These are phyloP conservation scores for Dothidotthia symphoricarpi DNA, from an alignment of 2,329 filamentous ascomycete genomes.

Conservation along the genomic window DNA sequence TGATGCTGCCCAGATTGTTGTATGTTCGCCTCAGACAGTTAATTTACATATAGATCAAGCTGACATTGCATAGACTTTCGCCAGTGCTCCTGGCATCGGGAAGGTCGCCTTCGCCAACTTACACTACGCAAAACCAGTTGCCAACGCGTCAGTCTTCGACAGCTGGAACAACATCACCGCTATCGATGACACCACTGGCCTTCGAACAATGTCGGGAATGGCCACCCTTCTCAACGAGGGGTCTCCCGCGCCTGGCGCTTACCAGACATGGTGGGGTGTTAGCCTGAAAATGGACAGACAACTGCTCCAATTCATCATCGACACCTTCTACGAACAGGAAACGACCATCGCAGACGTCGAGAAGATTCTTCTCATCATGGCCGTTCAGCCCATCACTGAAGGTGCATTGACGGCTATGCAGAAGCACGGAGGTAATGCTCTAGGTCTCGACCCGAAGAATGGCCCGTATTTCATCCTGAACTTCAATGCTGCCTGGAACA, in stretches of 20 bases:
- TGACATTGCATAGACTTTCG: conserved; percentile 17
- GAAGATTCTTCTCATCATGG: conserved; percentile 16
- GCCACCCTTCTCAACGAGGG: conserved; percentile 14
- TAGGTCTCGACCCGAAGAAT: conserved; percentile 17
- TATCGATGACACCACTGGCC: conserved; percentile 19
- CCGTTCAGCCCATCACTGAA: conserved; percentile 16
- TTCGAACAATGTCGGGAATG: conserved; percentile 22
- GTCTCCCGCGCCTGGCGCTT: conserved; percentile 3
- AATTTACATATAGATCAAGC: too few species aligned
- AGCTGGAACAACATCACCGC: conserved; percentile 23
- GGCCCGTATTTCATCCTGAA: conserved; percentile 19
- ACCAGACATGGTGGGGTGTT: conserved; percentile 21
- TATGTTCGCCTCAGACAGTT: too few species aligned
- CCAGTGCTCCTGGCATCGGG: conserved; percentile 13
- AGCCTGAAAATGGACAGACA: conserved; percentile 19
- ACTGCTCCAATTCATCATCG: conserved; percentile 11
- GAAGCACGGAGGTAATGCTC: conserved; percentile 25
- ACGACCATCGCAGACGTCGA: conserved; percentile 14
- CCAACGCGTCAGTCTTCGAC: conserved; percentile 24
- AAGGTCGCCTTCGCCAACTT: conserved; percentile 21
- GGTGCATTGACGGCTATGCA: conserved; percentile 10
- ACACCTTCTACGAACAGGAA: conserved; percentile 14
- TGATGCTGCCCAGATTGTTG: conserved; percentile 22
- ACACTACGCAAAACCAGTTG: conserved; percentile 24
- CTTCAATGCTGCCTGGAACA: conserved; percentile 12